Evolutionary conservation across 495 filamentous ascomycete genomes (phyloP).

Genomic region (Aspergillus conjunctus): DNA sequence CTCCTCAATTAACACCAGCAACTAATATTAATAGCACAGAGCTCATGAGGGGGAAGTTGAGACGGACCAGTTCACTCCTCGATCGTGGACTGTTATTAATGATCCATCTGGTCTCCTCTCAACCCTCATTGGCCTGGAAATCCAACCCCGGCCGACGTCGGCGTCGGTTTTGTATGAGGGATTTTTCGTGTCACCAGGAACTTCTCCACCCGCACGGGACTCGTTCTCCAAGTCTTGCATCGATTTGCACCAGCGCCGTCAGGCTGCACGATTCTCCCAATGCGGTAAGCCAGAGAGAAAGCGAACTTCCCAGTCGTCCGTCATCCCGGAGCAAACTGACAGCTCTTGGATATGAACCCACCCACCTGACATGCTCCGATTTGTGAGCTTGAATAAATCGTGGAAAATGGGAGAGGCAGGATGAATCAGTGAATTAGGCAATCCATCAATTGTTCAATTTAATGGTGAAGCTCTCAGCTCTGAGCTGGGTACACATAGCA

Average conservation of each 20-base stretch:
- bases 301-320: slow-evolving; percentile 7
- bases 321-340: neutral
- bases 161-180: slow-evolving; percentile 24
- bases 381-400: neutral
- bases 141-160: slow-evolving; percentile 9
- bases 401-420: no score
- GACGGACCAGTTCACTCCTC: neutral
- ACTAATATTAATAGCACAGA: slow-evolving; percentile 2
- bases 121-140: slow-evolving; percentile 9
- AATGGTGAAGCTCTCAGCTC: neutral
- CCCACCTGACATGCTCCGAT: slow-evolving; percentile 1
- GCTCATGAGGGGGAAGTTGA: neutral
- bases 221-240: slow-evolving; percentile 15
- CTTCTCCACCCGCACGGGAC: slow-evolving; percentile 24
- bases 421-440: neutral
- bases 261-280: slow-evolving; percentile 23
- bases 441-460: neutral
- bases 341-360: neutral
- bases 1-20: neutral
- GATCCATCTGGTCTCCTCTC: neutral
- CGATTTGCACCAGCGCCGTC: slow-evolving; percentile 17
- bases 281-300: slow-evolving; percentile 21
- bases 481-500: neutral
- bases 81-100: neutral
- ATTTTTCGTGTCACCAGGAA: slow-evolving; percentile 19